phyloP scores from a whole-genome alignment of 768 basidiomycete species.

The Tubosaeta brunneosetosa region DNA sequence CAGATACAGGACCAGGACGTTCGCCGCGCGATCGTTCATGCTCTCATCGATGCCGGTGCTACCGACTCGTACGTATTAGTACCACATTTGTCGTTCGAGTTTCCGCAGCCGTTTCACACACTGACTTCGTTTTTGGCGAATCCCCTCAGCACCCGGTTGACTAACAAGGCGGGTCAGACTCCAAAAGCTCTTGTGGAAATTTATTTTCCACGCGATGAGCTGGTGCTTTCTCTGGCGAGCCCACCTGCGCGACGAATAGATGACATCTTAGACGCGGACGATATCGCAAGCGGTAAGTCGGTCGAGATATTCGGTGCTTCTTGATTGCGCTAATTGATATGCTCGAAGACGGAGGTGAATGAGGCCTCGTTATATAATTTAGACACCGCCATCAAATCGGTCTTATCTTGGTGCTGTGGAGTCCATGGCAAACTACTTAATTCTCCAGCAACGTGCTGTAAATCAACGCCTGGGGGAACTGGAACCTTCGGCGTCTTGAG shows the following conservation, averaged over 20 bases:
- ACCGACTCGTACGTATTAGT: slow-evolving; percentile 19
- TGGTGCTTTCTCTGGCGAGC: slow-evolving; percentile 16
- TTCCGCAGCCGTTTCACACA: background rate
- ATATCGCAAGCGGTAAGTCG: slow-evolving; percentile 20
- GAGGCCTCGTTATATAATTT: background rate
- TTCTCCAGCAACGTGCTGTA: background rate
- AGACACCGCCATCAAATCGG: background rate
- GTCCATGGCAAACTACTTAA: background rate
- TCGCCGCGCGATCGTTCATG: slow-evolving; percentile 20
- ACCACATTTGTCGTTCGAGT: background rate
- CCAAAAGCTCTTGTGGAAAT: slow-evolving; percentile 22
- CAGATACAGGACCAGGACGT: slow-evolving; percentile 7
- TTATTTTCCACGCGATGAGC: slow-evolving; percentile 14
- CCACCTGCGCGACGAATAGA: slow-evolving; percentile 14
- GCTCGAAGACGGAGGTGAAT: slow-evolving; percentile 6
- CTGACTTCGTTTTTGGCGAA: background rate
- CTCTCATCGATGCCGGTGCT: slow-evolving; percentile 24
- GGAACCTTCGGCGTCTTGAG: background rate
- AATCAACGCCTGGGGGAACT: background rate
- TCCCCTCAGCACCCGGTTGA: slow-evolving; percentile 17
- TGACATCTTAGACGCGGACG: slow-evolving; percentile 7
- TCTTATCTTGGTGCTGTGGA: background rate
- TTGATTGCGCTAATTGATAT: background rate
- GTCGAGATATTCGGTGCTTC: background rate
- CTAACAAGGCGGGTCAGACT: slow-evolving; percentile 26